Evolutionary conservation across 169 alveolate genomes (phyloP).

Genomic region (Plasmodium cynomolgi): DNA sequence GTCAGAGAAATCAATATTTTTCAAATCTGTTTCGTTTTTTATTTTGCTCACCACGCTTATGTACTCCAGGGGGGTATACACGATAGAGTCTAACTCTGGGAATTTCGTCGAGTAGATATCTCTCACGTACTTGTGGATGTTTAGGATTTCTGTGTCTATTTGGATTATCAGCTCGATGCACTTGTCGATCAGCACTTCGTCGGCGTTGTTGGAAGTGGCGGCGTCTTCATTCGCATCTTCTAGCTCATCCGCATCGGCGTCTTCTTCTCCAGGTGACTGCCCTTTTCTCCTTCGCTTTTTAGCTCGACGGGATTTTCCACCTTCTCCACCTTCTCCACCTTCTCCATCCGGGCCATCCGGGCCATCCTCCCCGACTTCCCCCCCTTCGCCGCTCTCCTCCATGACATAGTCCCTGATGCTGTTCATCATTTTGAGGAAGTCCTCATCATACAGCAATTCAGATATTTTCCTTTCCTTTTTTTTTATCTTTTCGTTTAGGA

Average conservation of each 20-base stretch:
- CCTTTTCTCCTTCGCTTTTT: not conserved
- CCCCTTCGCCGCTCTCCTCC: conserved; percentile 8
- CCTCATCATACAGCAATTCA: conserved; percentile 15
- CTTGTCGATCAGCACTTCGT: conserved; percentile 81
- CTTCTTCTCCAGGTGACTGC: not conserved
- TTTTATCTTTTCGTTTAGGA: conserved; percentile 76
- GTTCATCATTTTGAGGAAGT: conserved; percentile 24
- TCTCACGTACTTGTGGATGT: conserved; percentile 86
- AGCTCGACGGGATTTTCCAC: conserved; percentile 11
- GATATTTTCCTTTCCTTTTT: conserved; percentile 78
- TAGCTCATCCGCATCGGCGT: not conserved
- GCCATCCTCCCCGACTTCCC: not conserved
- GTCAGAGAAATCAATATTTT: conserved; percentile 85
- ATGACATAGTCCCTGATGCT: conserved; percentile 32
- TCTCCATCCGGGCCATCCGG: not conserved
- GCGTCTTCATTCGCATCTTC: not conserved
- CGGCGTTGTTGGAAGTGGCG: conserved; percentile 49
- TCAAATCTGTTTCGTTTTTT: conserved; percentile 86
- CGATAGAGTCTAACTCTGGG: conserved; percentile 90
- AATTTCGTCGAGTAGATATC: conserved; percentile 88
- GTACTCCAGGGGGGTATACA: conserved; percentile 89
- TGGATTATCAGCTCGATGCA: conserved; percentile 84
- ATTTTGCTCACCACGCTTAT: conserved; percentile 89
- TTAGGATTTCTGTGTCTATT: conserved; percentile 87
- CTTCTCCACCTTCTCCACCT: conserved; percentile 31